phyloP scores from a whole-genome alignment of 768 basidiomycete genomes.

The Daedaleopsis nitida region DNA sequence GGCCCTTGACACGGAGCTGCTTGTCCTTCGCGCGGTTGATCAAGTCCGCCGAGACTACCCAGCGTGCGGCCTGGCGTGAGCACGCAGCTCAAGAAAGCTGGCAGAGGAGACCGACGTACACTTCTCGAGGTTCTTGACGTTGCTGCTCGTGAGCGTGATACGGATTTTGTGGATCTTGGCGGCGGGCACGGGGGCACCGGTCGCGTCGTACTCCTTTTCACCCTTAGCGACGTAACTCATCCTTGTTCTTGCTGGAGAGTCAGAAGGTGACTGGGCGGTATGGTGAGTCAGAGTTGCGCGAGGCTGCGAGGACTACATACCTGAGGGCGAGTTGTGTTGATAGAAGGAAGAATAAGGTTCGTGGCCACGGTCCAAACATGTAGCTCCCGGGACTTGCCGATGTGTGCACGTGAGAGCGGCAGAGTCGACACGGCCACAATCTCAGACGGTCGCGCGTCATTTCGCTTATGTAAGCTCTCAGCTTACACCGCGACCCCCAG shows the following conservation, averaged over 20 bases:
- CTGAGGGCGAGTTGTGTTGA: conserved; percentile 36
- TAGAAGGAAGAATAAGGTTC: conserved; percentile 37
- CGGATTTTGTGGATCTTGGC: conserved; percentile 99
- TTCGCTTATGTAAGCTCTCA: too few relatives aligned
- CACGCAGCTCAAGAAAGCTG: neutral
- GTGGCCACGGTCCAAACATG: conserved; percentile 15
- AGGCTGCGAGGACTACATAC: conserved; percentile 19
- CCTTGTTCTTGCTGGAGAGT: conserved; percentile 53
- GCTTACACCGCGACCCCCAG: neutral
- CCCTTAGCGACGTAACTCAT: conserved; percentile 99
- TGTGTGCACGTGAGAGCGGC: neutral
- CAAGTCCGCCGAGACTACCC: conserved; percentile 90
- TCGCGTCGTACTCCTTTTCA: conserved; percentile 97
- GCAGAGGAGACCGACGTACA: conserved; percentile 51
- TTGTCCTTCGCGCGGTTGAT: conserved; percentile 99
- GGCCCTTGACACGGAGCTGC: conserved; percentile 98
- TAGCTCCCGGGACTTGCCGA: conserved; percentile 20
- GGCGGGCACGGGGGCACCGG: conserved; percentile 79
- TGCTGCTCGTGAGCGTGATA: conserved; percentile 97
- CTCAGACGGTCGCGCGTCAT: too few relatives aligned
- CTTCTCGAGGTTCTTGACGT: conserved; percentile 98
- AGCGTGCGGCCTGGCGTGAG: neutral
- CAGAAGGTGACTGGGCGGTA: conserved; percentile 76
- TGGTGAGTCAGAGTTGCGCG: neutral
- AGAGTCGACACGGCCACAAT: too few relatives aligned